Percentiles rank a stretch among this genome's conserved stretches.
phyloP scores from a whole-genome alignment of 129 eudicot species.

The Heracleum sosnowskyi region DNA sequence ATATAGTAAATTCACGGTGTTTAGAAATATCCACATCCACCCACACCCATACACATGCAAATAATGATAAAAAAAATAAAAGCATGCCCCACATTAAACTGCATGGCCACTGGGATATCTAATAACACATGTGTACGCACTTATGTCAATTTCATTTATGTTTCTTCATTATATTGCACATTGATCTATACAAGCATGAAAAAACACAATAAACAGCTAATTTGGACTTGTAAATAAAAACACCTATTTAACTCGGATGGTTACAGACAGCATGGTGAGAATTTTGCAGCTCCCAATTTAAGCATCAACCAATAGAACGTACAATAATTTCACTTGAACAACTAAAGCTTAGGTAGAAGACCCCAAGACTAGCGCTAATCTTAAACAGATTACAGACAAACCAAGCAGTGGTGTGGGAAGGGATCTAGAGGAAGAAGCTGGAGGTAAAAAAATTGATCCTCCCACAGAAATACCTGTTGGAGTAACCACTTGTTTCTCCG shows the following conservation, averaged over 20 bases:
- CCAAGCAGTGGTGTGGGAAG: not conserved
- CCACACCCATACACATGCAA: not conserved
- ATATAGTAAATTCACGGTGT: not conserved
- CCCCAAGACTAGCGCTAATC: not conserved
- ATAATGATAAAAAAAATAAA: not conserved
- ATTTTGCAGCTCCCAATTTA: not conserved
- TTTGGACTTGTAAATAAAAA: not conserved
- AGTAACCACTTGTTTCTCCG: slow-evolving; percentile 90
- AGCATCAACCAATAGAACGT: not conserved
- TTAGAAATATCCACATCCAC: not conserved
- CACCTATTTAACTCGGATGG: not conserved
- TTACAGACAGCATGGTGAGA: not conserved
- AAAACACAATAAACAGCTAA: not conserved
- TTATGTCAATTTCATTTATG: not conserved
- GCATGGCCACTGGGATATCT: not conserved
- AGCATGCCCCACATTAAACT: not conserved
- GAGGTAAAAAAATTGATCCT: not conserved
- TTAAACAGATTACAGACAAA: not conserved
- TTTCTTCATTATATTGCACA: not conserved
- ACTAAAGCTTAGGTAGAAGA: not conserved
- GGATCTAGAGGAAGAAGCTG: not conserved
- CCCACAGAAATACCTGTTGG: slow-evolving; percentile 59
- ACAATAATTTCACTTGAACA: not conserved
- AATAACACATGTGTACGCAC: not conserved
- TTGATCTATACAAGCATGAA: not conserved